Percentiles rank a stretch among this genome's conserved stretches.
Evolutionary conservation across 2,329 filamentous ascomycete genomes (phyloP).

Genomic region (Fusarium beomiforme): DNA sequence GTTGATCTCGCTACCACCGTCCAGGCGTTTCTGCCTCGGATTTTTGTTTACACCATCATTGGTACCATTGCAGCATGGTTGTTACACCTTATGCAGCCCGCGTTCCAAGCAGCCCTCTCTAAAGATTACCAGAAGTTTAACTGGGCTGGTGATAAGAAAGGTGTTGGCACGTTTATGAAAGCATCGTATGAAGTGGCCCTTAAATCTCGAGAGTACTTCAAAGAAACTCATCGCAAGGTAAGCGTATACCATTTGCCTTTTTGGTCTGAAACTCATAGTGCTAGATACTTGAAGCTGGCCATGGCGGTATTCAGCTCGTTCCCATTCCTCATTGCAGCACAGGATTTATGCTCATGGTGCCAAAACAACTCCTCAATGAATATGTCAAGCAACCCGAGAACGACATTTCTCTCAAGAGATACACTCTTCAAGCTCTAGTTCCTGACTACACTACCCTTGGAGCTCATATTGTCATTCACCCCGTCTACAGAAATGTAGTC

Average conservation of each 20-base stretch:
- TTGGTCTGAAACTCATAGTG: background rate
- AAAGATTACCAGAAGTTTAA: constrained; percentile 8
- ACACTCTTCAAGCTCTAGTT: constrained; percentile 16
- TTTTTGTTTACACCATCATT: constrained; percentile 6
- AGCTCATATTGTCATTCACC: constrained; percentile 19
- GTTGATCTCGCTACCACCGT: background rate
- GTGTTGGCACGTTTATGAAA: constrained; percentile 13
- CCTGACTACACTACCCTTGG: constrained; percentile 23
- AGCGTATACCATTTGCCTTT: rapidly evolving
- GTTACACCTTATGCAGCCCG: constrained; percentile 15
- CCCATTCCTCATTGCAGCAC: constrained; percentile 24
- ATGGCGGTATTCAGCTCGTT: constrained; percentile 18
- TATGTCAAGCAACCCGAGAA: constrained; percentile 22
- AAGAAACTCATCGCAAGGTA: constrained; percentile 11
- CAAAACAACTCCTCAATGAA: constrained; percentile 20
- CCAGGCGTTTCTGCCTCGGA: constrained; percentile 3
- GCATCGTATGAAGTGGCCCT: constrained; percentile 18
- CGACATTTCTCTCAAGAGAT: constrained; percentile 26
- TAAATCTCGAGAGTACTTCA: constrained; percentile 11
- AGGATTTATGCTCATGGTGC: constrained; percentile 25
- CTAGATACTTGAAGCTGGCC: constrained; percentile 15
- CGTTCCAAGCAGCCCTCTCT: constrained; percentile 14
- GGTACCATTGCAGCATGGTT: constrained; percentile 16
- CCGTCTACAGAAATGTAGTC: constrained; percentile 24
- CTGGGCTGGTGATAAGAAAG: constrained; percentile 21